These are phyloP conservation scores for Fusarium goolgardi DNA, from an alignment of 2,329 filamentous ascomycete species.

Conservation along the genomic window DNA sequence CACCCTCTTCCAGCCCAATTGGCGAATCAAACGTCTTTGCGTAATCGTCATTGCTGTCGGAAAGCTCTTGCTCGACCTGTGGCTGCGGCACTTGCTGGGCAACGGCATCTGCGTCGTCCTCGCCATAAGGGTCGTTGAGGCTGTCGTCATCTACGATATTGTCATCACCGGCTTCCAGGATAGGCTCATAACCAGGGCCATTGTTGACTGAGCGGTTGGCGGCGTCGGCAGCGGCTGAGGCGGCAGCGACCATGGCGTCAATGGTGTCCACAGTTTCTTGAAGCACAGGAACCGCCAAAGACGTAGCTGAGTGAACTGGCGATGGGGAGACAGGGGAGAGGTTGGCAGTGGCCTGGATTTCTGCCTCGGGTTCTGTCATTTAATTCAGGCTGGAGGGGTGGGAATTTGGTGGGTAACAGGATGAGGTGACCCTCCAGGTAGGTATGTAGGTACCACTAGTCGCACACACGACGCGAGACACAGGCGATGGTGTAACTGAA, in stretches of 20 bases:
- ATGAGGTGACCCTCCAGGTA: conserved; percentile 26
- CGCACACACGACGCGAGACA: conserved; percentile 38
- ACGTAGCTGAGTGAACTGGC: conserved; percentile 59
- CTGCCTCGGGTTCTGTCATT: conserved; percentile 59
- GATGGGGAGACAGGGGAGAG: conserved; percentile 64
- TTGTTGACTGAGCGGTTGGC: conserved; percentile 49
- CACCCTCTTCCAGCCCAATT: conserved; percentile 52
- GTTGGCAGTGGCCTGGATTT: conserved; percentile 64
- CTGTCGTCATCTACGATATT: conserved; percentile 60
- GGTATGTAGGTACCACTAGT: conserved; percentile 20
- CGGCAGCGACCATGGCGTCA: conserved; percentile 59
- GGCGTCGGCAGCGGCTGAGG: conserved; percentile 45
- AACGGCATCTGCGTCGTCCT: conserved; percentile 51
- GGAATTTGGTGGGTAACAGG: conserved; percentile 31
- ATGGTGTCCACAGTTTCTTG: conserved; percentile 65
- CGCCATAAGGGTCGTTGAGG: conserved; percentile 61
- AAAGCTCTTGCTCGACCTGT: conserved; percentile 48
- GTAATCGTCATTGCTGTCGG: conserved; percentile 61
- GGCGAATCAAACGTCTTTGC: conserved; percentile 64
- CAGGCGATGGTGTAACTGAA: conserved; percentile 33
- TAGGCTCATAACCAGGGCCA: conserved; percentile 50
- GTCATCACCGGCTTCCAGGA: conserved; percentile 52
- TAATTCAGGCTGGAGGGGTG: conserved; percentile 43
- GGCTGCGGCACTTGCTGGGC: conserved; percentile 45
- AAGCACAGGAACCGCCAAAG: conserved; percentile 61